Percentiles rank a stretch among this genome's conserved stretches.
phyloP scores from a whole-genome alignment of 352 stramenopile genomes.

The Globisporangium cederbergense region DNA sequence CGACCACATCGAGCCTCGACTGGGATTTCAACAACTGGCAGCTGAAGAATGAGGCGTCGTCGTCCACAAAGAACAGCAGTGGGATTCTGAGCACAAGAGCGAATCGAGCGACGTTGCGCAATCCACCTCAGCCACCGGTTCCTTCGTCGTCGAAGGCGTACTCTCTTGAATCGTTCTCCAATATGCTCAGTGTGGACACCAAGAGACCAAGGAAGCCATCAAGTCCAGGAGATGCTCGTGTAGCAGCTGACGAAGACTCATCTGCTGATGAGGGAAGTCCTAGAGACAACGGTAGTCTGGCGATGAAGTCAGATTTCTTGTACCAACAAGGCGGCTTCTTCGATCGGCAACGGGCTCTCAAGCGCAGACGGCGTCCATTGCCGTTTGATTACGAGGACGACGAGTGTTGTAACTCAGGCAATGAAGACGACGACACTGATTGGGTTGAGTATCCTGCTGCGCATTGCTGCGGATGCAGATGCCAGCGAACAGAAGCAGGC shows the following conservation, averaged over 20 bases:
- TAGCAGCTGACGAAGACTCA: slow-evolving; percentile 15
- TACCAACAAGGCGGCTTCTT: slow-evolving; percentile 82
- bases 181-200: slow-evolving; percentile 37
- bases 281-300: slow-evolving; percentile 15
- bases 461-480: slow-evolving; percentile 45
- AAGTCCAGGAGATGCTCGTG: slow-evolving; percentile 11
- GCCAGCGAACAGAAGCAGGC: slow-evolving; percentile 16
- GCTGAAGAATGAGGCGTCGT: slow-evolving; percentile 17
- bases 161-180: slow-evolving; percentile 55
- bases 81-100: neutral
- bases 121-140: slow-evolving; percentile 12
- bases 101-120: slow-evolving; percentile 6
- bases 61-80: slow-evolving; percentile 3
- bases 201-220: slow-evolving; percentile 7
- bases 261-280: slow-evolving; percentile 26
- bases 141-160: slow-evolving; percentile 42
- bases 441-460: slow-evolving; percentile 9
- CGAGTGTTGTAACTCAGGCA: slow-evolving; percentile 14
- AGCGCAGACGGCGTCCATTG: slow-evolving; percentile 51
- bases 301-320: slow-evolving; percentile 61
- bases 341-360: slow-evolving; percentile 61
- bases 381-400: slow-evolving; percentile 51
- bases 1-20: slow-evolving; percentile 53
- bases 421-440: slow-evolving; percentile 19
- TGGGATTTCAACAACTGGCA: slow-evolving; percentile 77